phyloP scores from a whole-genome alignment of 1,284 basidiomycete species.

The Tylopilus sp. region DNA sequence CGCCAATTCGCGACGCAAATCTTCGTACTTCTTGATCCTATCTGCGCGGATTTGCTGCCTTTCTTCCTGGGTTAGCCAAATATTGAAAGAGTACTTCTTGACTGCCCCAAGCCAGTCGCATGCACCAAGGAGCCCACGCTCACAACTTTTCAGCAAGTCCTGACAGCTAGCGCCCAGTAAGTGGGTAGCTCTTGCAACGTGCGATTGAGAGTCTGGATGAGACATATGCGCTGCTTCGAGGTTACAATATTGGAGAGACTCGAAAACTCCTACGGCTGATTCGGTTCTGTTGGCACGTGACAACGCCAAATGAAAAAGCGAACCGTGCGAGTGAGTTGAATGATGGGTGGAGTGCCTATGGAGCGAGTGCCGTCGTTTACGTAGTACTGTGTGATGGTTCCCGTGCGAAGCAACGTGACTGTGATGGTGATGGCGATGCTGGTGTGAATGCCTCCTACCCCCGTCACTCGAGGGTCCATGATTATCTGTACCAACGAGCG shows the following conservation, averaged over 20 bases:
- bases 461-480: conserved; percentile 2
- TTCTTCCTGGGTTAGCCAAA: conserved; percentile 46
- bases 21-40: conserved; percentile 51
- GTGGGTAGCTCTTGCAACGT: conserved; percentile 61
- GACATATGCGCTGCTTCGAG: conserved; percentile 70
- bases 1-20: conserved; percentile 53
- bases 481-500: neutral
- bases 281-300: conserved; percentile 51
- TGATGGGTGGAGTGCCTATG: conserved; percentile 30
- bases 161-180: conserved; percentile 69
- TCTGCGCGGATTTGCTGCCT: conserved; percentile 47
- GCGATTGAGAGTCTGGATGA: conserved; percentile 63
- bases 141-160: conserved; percentile 65
- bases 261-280: conserved; percentile 84
- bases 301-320: conserved; percentile 43
- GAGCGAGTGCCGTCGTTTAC: conserved; percentile 29
- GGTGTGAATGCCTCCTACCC: conserved; percentile 4
- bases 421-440: conserved; percentile 6
- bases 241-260: conserved; percentile 82
- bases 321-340: conserved; percentile 31
- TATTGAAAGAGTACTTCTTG: conserved; percentile 51
- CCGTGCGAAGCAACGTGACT: conserved; percentile 20
- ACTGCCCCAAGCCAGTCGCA: conserved; percentile 65
- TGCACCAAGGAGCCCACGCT: conserved; percentile 57
- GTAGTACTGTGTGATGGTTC: conserved; percentile 27